Evolutionary conservation across 441 rosid genomes (phyloP).

Genomic region (Populus tomentosa): DNA sequence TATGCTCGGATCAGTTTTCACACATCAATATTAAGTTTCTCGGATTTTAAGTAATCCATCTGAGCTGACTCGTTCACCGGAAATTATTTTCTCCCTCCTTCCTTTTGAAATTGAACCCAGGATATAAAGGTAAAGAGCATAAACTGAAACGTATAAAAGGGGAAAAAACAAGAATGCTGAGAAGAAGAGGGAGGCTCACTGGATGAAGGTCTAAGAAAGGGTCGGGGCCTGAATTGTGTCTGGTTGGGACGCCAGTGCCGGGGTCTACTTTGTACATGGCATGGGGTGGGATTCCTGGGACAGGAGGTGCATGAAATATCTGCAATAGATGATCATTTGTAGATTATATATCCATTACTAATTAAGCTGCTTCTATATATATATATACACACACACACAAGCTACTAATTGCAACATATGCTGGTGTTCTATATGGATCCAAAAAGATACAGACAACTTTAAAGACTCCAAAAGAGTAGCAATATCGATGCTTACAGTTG

Average conservation of each 20-base stretch:
- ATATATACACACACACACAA: too few species aligned
- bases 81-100: too few species aligned
- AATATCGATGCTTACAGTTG: slow-evolving; percentile 35
- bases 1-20: too few species aligned
- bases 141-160: too few species aligned
- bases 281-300: slow-evolving; percentile 47
- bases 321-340: slow-evolving; percentile 16
- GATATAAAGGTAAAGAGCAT: too few species aligned
- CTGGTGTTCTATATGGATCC: not conserved
- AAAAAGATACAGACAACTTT: slow-evolving; percentile 23
- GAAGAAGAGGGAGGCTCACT: slow-evolving; percentile 35
- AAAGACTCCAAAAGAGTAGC: slow-evolving; percentile 24
- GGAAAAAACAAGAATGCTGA: not conserved
- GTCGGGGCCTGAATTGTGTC: slow-evolving; percentile 32
- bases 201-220: slow-evolving; percentile 61
- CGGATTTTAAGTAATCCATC: too few species aligned
- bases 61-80: too few species aligned
- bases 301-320: slow-evolving; percentile 54
- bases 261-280: slow-evolving; percentile 51
- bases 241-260: slow-evolving; percentile 37
- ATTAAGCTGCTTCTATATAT: too few species aligned
- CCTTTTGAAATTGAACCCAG: too few species aligned
- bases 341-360: too few species aligned
- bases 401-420: not conserved
- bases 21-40: too few species aligned